Base-by-base conservation (phyloP, 2,329 filamentous ascomycete genomes). In the Lojkania enalia region DNA sequence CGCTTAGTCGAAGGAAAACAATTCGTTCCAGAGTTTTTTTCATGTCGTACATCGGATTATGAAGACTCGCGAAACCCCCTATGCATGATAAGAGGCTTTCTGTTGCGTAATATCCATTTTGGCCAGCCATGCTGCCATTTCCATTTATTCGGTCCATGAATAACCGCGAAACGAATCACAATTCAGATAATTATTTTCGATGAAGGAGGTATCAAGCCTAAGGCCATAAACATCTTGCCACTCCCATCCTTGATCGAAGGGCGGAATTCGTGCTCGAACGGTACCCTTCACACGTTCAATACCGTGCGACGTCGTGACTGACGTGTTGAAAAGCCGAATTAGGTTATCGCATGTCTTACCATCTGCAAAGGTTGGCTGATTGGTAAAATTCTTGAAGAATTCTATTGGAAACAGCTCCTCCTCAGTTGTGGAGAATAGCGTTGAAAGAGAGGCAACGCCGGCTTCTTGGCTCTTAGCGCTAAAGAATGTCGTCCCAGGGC, bases 371-470 rank as follows among this genome's bases (percentile, higher is more conserved):
- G 67, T 68, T 1, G 78, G 77, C 58, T 82, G 79, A 55, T 82
- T 82, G 2, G 78, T 80, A 35, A 79, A 65, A 56, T 80, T 80
- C 16, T 60, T 58, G 60, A 75, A 75, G 44, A 79, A 75, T 1
- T 57, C 54, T 3, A 78, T 49, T 0, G 73, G 68, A 45, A 71
- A 76, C 0, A 67, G 60, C 20, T 48, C 46, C 2, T 54, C 44
- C 1, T 35, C 20, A 0, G 48, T 50, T 0, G 40, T 21, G 0
- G 53, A 54, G 30, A 64, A 63, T 0, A 50, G 14, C 1, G 59
- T 60, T 11, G 38, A 46, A 1, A 64, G 23, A 1, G 42, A 57
- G 12, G 52, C 60, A 2, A 56, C 61, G n/a, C 58, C 44, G 6
- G 46, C 16, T 1, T 49, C 40, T 2, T 47, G 20, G 44, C 54